Percentiles rank a stretch among this genome's conserved stretches.
phyloP scores from a whole-genome alignment of 768 basidiomycete species.

The Ramaria sp. region DNA sequence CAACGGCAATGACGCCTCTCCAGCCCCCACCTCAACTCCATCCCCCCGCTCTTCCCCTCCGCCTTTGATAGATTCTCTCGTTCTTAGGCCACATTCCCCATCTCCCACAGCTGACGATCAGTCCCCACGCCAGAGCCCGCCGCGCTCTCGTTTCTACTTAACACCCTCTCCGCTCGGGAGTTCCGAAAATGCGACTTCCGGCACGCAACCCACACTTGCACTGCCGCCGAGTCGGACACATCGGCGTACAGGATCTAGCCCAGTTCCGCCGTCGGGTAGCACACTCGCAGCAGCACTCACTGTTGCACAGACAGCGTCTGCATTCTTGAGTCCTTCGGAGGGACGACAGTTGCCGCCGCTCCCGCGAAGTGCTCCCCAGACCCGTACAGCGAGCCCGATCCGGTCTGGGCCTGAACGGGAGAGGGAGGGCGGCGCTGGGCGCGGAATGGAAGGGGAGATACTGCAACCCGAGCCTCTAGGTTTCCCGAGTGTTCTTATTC shows the following conservation, averaged over 20 bases:
- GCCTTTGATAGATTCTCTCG: not conserved
- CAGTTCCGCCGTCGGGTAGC: not conserved
- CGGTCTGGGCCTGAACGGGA: too few species aligned
- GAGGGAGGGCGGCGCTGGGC: not conserved
- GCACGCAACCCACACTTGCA: not conserved
- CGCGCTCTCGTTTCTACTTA: not conserved
- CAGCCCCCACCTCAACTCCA: not conserved
- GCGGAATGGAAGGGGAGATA: not conserved
- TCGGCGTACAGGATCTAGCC: not conserved
- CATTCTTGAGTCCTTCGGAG: not conserved
- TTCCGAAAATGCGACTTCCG: not conserved
- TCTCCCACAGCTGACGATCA: not conserved
- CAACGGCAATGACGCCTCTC: slow-evolving; percentile 13
- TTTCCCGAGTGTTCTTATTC: not conserved
- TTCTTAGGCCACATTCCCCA: not conserved
- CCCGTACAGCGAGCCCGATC: not conserved
- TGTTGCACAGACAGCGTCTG: slow-evolving; percentile 4
- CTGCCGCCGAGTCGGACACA: not conserved
- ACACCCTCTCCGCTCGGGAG: not conserved
- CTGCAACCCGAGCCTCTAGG: too few species aligned
- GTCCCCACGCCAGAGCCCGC: not conserved
- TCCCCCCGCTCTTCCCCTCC: not conserved
- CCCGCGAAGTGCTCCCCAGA: not conserved
- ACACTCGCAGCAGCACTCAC: not conserved
- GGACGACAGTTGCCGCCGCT: not conserved